Conservation (phyloP, 208 protist genomes). For the Trypanosoma lewisi region DNA sequence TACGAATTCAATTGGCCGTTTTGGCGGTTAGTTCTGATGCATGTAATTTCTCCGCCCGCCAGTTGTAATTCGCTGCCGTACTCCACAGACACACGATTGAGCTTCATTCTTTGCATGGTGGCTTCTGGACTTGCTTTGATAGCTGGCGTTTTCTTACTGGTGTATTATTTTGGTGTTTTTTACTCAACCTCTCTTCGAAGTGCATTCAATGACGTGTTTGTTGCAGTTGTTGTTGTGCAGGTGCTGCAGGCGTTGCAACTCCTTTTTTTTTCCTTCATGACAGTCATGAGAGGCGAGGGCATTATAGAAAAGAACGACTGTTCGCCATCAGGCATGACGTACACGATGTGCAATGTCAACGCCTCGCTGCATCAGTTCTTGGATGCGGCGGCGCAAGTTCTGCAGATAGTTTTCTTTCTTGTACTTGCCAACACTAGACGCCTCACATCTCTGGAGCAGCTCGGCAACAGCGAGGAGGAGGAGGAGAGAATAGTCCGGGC, state of each 20-base stretch:
- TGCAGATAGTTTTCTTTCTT: conserved; percentile 19
- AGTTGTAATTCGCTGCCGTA: background rate
- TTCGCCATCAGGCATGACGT: conserved; percentile 15
- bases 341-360: conserved; percentile 19
- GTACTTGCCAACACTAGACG: conserved; percentile 18
- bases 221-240: conserved; percentile 19
- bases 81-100: background rate
- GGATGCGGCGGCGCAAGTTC: conserved; percentile 3
- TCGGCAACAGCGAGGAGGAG: conserved; percentile 6
- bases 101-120: conserved; percentile 13
- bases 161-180: conserved; percentile 6
- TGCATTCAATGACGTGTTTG: conserved; percentile 24
- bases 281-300: conserved; percentile 1
- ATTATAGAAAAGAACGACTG: background rate
- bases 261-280: conserved; percentile 13
- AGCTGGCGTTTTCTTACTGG: conserved; percentile 1
- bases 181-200: conserved; percentile 21
- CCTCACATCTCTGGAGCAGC: conserved; percentile 9
- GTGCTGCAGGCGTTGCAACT: conserved; percentile 19
- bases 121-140: conserved; percentile 1
- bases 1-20: too few species aligned
- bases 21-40: background rate
- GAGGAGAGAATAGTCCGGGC: conserved; percentile 7
- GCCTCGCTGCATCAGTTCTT: conserved; percentile 21
- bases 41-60: background rate